Conservation (phyloP, 768 basidiomycete genomes). For the Chlorophyllum brunneum region DNA sequence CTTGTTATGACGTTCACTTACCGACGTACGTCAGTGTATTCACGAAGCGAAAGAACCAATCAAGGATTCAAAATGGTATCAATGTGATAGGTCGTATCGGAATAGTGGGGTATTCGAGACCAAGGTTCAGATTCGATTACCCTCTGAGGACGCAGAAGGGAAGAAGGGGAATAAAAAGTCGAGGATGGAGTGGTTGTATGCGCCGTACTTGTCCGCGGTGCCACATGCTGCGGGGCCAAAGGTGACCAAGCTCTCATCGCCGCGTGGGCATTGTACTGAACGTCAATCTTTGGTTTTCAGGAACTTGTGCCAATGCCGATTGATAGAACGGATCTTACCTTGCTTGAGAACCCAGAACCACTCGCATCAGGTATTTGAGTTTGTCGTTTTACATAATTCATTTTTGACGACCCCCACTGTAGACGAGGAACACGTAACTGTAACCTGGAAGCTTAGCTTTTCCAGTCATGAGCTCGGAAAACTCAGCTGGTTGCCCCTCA, state of each 20-base stretch:
- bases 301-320: constrained; percentile 30
- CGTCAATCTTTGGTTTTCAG: constrained; percentile 16
- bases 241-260: no score
- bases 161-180: not conserved
- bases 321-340: constrained; percentile 24
- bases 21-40: not conserved
- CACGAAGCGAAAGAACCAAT: not conserved
- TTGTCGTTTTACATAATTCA: no score
- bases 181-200: constrained; percentile 27
- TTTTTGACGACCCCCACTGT: no score
- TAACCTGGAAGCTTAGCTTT: constrained; percentile 31
- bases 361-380: no score
- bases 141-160: constrained; percentile 12
- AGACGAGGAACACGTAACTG: constrained; percentile 23
- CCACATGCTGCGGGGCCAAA: constrained; percentile 24
- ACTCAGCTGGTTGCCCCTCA: constrained; percentile 15
- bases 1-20: constrained; percentile 5
- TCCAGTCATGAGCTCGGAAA: constrained; percentile 22
- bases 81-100: constrained; percentile 22
- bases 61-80: constrained; percentile 15
- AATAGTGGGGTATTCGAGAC: constrained; percentile 29
- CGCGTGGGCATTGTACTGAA: no score
- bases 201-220: constrained; percentile 25
- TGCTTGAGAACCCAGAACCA: not conserved
- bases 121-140: constrained; percentile 20